Base-by-base conservation (phyloP, 176 grass and related monocot species). In the Cymbopogon citratus region DNA sequence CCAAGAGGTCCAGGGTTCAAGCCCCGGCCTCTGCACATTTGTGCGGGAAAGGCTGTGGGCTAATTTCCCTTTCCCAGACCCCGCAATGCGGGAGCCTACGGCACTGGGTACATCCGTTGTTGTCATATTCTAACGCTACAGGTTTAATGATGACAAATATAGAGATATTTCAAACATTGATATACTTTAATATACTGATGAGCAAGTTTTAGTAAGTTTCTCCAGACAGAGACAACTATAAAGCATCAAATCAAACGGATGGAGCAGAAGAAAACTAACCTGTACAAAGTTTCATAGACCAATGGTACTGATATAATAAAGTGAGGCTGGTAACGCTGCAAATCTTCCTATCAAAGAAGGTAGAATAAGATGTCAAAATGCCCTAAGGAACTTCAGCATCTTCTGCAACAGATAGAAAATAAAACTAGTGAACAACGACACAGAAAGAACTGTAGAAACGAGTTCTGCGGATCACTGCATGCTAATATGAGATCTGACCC, bases 201-300 rank as follows among this genome's bases (percentile, higher is more conserved):
- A 15, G 2, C 26, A 66, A 23, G 10, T 48, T 48, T 78, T 31
- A 10, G 1, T 15, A 79, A 33, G 61, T 78, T 27, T 21, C 35
- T 41, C 21, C 21, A 76, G 21, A 60, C 6, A 59, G 12, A 11
- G 9, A 24, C 56, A 59, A 14, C 4, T 28, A 66, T 35, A 36
- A 59, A 52, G 7, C 41, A 68, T 74, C 54, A 69, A 19, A 66
- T 40, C 35, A 83, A 44, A 69, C 0, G 5, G 24, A 51, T 27
- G 21, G 7, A 36, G 64, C 3, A 71, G 33, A 65, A 40, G 51
- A 48, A 80, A 80, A 86, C 86, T 45, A 72, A 98, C 95, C 89
- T 98, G 88, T 98, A 95, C 65, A 98, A 87, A 66, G 92, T 98
- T 88, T 98, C 95, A 88, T 91, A 98, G 29, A 98, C 92, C 86